These are phyloP conservation scores for Boletus sp. DNA, from an alignment of 1,284 basidiomycete genomes.

Conservation along the genomic window DNA sequence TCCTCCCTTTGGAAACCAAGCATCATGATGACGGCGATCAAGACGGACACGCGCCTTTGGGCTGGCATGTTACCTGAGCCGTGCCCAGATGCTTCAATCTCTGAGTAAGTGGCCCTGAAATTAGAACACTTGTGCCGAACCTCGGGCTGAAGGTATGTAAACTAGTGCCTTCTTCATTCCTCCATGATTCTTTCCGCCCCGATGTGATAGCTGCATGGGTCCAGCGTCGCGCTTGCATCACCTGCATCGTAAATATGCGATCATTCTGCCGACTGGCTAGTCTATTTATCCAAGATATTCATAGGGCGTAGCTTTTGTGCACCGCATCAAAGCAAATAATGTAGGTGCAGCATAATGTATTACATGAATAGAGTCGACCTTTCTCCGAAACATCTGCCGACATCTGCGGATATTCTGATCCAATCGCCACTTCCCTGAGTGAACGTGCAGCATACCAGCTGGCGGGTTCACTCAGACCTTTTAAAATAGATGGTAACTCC, in stretches of 20 bases:
- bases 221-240: neutral
- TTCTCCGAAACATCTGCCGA: conserved; percentile 8
- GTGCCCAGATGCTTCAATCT: neutral
- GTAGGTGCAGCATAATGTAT: neutral
- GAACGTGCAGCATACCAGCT: conserved; percentile 5
- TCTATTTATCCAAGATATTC: neutral
- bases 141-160: conserved; percentile 14
- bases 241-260: neutral
- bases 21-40: conserved; percentile 25
- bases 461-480: neutral
- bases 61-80: conserved; percentile 13
- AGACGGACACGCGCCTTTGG: conserved; percentile 20
- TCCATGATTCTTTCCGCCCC: conserved; percentile 11
- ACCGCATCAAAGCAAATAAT: neutral
- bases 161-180: conserved; percentile 1
- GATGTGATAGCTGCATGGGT: conserved; percentile 18
- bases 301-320: neutral
- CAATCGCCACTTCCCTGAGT: neutral
- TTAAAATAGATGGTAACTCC: conserved; percentile 8
- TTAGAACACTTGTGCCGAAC: conserved; percentile 11
- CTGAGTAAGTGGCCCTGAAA: conserved; percentile 8
- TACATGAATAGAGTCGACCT: conserved; percentile 3
- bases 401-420: conserved; percentile 9
- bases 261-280: neutral
- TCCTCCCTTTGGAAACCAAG: conserved; percentile 6